Evolutionary conservation across 1,284 basidiomycete species (phyloP), one percentile per base, ranked within the genome.

Genomic region (Xerocomus alliaceus): DNA sequence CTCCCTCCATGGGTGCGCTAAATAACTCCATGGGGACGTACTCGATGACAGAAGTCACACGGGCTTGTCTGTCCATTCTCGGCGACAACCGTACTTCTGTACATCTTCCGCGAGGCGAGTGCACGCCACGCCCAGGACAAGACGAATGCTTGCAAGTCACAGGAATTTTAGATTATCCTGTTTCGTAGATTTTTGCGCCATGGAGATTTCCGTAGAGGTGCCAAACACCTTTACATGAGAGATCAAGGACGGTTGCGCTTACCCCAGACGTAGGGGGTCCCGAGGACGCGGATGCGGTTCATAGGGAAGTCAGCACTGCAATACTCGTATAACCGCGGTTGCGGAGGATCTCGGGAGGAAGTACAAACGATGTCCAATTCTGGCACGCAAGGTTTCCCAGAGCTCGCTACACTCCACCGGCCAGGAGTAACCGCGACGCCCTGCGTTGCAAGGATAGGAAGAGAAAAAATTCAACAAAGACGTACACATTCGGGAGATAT

Each of bases 201-300:
- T 17, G 50, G 47, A 56, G 46, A 44, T 45, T 54, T 32, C 65
- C 54, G 35, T 26, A 29, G 55, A 44, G 26, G 20, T 31, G 39
- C 28, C 29, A 34, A 37, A 45, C 26, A 7, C 2, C 20, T 26
- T 53, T 54, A n/a, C 47, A 65, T 37, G 39, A 47, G 49, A 45
- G 37, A 46, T 32, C 48, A 28, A 47, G 29, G 29, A 15, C 22
- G 28, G 31, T 44, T 26, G 49, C 20, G 10, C 46, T 53, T 56
- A 45, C 57, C 56, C 49, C 65, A 53, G 46, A 54, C 10, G 24
- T 24, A 44, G 47, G 45, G 46, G 56, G 29, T 9, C 37, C 46
- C 41, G 44, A 47, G 32, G 58, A 51, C 18, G 20, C n/a, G 24
- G 37, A 10, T 31, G 37, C 26, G 39, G 46, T 34, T 37, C 26